Evolutionary conservation across 2,329 filamentous ascomycete species (phyloP), one percentile per base, ranked within the genome.

Genomic region (Dothistroma pini): DNA sequence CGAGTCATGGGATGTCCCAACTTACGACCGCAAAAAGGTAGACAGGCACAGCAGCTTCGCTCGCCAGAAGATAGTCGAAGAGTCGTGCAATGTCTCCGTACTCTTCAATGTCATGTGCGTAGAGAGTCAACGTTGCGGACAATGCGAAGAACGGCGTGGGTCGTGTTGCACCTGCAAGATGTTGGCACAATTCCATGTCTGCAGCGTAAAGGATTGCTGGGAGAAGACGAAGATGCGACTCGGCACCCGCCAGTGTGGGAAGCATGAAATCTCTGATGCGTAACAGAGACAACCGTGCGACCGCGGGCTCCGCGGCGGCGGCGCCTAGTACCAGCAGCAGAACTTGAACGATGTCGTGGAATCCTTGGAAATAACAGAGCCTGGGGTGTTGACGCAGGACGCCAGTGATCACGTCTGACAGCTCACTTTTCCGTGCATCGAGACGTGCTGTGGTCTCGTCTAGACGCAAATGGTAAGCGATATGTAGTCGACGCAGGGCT

Each of bases 241-340:
- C 81, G 22, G 93, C 91, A 2, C 92, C 91, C 14, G 85, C 81
- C 50, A 99, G 85, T 47, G 86, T 91, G 9, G 93, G 93, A 11
- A 99, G 86, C 95, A 99, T 97, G 75, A 97, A 99, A 77, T 99
- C 95, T 64, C 95, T 87, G 73, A 99, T 97, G 57, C 92, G 89
- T 50, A 97, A 84, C 34, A 93, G 82, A 2, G 93, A 96, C 61
- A 99, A 86, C n/a, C 90, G 89, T 35, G 89, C 83, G 34, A 96
- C 85, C 16, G 88, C 86, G 7, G 81, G 75, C 19, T 83, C 80
- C 16, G 90, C 87, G 57, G 81, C 74, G 22, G 81, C 71, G 10
- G 85, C 78, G 0, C 88, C 88, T 4, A 99, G 82, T 11, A 97
- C 93, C 14, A 99, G 84, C 47, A 97, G 84, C 62, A 99, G 83